phyloP scores from a whole-genome alignment of 352 stramenopile genomes.

The Globisporangium radiosum region DNA sequence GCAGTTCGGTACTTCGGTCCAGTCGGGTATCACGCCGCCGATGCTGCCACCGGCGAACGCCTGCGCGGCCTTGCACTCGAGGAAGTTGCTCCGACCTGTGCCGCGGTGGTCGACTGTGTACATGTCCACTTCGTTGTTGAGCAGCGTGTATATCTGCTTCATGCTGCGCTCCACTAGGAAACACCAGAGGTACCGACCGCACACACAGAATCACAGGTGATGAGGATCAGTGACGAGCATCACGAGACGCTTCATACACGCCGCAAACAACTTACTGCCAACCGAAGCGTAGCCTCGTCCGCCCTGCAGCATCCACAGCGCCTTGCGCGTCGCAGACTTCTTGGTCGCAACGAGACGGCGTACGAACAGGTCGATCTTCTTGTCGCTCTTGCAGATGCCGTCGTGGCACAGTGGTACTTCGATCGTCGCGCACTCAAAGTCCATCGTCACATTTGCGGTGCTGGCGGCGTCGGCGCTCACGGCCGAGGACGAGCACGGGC shows the following conservation, averaged over 20 bases:
- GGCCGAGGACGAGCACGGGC: constrained; percentile 2
- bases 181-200: neutral
- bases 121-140: constrained; percentile 1
- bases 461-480: neutral
- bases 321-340: neutral
- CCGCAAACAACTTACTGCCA: constrained; percentile 2
- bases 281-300: constrained; percentile 16
- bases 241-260: too few relatives aligned
- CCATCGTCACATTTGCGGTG: too few relatives aligned
- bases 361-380: constrained; percentile 43
- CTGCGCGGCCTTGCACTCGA: constrained; percentile 8
- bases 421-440: constrained; percentile 50
- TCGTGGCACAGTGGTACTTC: constrained; percentile 68
- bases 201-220: neutral
- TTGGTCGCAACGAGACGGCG: constrained; percentile 19
- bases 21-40: neutral
- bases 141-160: constrained; percentile 1
- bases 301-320: constrained; percentile 21
- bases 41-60: constrained; percentile 4
- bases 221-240: neutral
- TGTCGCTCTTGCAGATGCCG: constrained; percentile 50
- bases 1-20: constrained; percentile 4
- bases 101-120: constrained; percentile 19
- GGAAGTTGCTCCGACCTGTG: constrained; percentile 8
- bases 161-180: constrained; percentile 13